Evolutionary conservation across 805 yeast species (phyloP).

Genomic region (Dipodascus albidus): DNA sequence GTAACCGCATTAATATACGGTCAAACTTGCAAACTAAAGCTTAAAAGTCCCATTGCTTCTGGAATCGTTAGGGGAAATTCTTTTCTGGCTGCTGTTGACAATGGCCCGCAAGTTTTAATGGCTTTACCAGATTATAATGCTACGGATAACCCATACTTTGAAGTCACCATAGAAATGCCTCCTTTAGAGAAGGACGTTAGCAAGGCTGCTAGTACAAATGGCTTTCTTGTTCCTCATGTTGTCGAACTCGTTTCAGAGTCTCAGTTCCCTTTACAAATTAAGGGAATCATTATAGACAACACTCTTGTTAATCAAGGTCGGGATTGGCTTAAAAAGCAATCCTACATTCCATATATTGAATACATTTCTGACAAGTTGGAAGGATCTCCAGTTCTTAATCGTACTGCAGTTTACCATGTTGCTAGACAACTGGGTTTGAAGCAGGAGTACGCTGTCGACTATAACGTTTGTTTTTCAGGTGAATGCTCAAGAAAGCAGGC

Average conservation of each 20-base stretch:
- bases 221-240: slow-evolving; percentile 1
- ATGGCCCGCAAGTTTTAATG: slow-evolving; percentile 4
- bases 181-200: background rate
- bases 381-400: background rate
- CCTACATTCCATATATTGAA: slow-evolving; percentile 6
- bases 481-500: slow-evolving; percentile 6
- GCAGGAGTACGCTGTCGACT: slow-evolving; percentile 3
- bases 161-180: slow-evolving; percentile 4
- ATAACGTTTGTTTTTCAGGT: slow-evolving; percentile 5
- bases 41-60: background rate
- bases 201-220: background rate
- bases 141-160: slow-evolving; percentile 1
- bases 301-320: slow-evolving; percentile 7
- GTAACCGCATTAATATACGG: slow-evolving; percentile 6
- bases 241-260: slow-evolving; percentile 1
- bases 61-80: slow-evolving; percentile 4
- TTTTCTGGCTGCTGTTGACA: slow-evolving; percentile 3
- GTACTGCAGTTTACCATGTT: slow-evolving; percentile 1
- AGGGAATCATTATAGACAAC: slow-evolving; percentile 6
- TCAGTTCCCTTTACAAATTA: slow-evolving; percentile 2
- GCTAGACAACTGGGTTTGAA: slow-evolving; percentile 5
- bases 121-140: slow-evolving; percentile 2
- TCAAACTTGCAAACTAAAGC: slow-evolving; percentile 1
- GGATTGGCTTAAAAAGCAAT: slow-evolving; percentile 5
- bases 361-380: slow-evolving; percentile 6